Percentiles rank a stretch among this genome's conserved stretches.
Conservation (phyloP, 2,329 filamentous ascomycete species). For the Epichloe sibirici region DNA sequence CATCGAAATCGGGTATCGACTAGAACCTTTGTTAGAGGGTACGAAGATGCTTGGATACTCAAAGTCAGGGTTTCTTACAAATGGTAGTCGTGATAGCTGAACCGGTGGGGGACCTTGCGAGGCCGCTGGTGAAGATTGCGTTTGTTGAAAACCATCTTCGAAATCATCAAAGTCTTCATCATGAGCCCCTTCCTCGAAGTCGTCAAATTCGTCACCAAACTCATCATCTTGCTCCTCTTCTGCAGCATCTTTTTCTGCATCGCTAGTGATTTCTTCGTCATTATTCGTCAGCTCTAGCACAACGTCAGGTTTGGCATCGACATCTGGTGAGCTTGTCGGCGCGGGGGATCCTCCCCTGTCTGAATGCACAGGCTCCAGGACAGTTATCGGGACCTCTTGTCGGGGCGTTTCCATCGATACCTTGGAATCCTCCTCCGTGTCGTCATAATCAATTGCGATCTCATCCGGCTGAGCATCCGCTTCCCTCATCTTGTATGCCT, state of each 20-base stretch:
- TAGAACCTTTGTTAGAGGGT: conserved; percentile 21
- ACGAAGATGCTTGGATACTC: neutral
- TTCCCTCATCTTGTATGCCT: conserved; percentile 42
- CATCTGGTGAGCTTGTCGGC: conserved; percentile 14
- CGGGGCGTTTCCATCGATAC: conserved; percentile 10
- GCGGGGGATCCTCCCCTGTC: neutral
- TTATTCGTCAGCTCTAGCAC: conserved; percentile 19
- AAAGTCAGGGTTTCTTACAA: conserved; percentile 21
- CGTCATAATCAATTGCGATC: conserved; percentile 35
- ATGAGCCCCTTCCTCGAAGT: conserved; percentile 47
- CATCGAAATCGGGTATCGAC: conserved; percentile 57
- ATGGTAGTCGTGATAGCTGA: conserved; percentile 30
- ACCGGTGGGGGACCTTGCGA: conserved; percentile 20
- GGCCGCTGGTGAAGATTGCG: conserved; percentile 19
- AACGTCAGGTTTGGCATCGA: conserved; percentile 42
- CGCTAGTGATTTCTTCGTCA: neutral
- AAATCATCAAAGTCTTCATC: conserved; percentile 55
- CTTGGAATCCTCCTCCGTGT: conserved; percentile 13
- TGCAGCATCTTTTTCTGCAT: neutral
- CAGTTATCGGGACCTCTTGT: conserved; percentile 26
- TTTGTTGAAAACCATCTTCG: conserved; percentile 57
- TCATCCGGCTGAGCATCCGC: conserved; percentile 49
- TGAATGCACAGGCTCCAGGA: conserved; percentile 27
- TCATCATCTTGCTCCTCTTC: conserved; percentile 22
- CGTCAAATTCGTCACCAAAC: conserved; percentile 49